Percentiles rank a stretch among this genome's conserved stretches.
phyloP scores from a whole-genome alignment of 176 grass and related monocot genomes.

The Eremochloa ophiuroides region DNA sequence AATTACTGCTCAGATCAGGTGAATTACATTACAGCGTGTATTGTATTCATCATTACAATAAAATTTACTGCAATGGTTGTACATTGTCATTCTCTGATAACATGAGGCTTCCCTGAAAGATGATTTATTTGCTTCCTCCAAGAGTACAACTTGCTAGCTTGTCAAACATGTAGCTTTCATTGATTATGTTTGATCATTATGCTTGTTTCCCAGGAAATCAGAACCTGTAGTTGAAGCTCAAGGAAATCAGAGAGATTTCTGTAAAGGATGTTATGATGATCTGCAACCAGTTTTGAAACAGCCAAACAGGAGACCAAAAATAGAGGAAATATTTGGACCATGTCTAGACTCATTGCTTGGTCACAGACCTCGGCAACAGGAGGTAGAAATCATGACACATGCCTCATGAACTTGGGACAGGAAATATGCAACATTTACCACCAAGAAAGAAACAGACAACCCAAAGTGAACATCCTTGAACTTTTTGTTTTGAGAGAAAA shows the following conservation, averaged over 20 bases:
- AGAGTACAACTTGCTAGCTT: background rate
- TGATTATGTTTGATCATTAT: background rate
- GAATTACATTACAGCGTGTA: too few species aligned
- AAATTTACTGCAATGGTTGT: background rate
- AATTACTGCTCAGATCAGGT: too few species aligned
- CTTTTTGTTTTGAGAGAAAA: too few species aligned
- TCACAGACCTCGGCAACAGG: background rate
- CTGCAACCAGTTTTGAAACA: constrained; percentile 52
- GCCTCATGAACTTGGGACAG: background rate
- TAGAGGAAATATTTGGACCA: constrained; percentile 53
- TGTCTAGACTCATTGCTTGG: constrained; percentile 42
- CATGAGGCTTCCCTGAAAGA: background rate
- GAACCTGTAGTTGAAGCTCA: constrained; percentile 61
- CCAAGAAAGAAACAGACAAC: background rate
- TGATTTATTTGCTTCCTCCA: background rate
- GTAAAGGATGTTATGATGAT: constrained; percentile 59
- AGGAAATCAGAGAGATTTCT: constrained; percentile 57
- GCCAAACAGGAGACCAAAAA: constrained; percentile 47
- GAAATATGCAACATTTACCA: too few species aligned
- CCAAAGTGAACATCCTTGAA: background rate
- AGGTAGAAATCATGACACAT: constrained; percentile 12
- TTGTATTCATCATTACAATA: background rate
- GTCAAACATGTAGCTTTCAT: background rate
- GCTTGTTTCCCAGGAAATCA: constrained; percentile 49
- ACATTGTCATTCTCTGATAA: background rate